Evolutionary conservation across 1,284 basidiomycete genomes (phyloP), one percentile per base, ranked within the genome.

Genomic region (Acaromyces ingoldii): DNA sequence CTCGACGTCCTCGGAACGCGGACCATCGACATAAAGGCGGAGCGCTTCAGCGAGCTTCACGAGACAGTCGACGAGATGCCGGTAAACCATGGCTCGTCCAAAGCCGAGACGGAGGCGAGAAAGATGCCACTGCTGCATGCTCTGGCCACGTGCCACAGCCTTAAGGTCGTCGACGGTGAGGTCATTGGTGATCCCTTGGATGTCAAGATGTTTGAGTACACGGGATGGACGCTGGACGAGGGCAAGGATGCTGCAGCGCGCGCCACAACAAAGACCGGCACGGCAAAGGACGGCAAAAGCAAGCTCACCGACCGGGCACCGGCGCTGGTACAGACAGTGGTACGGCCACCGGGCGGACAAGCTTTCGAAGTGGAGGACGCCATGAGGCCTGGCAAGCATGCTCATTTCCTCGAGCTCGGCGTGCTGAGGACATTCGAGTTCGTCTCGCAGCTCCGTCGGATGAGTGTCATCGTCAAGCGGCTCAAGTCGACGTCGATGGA

Each of bases 361-460:
- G 82, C 84, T 49, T 98, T 97, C 78, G 83, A 84, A 58, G 78
- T 96, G 29, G 91, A 97, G 75, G 93, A 96, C 77, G 92, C 92
- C 0, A 78, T 97, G 59, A 60, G 62, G 55, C 91, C 86, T 72
- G 84, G 55, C n/a, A 65, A 93, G 85, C 89, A 90, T 66, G 90
- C 92, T 0, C 88, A 95, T 75, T 97, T 95, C 78, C 80, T 98
- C 24, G 95, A 98, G 76, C 79, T 75, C 0, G 95, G 95, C 34
- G 93, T 98, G 25, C 89, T 99, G 55, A 82, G 92, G 33, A 91
- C 89, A 1, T 99, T 95, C 69, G 95, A 99, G 72, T 99, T 99
- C 72, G 89, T 93, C 3, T 96, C 92, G 1, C 80, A 88, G 4
- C 81, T 98, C 19, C 83, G 95, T 30, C 80, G 95, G 47, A 99